Evolutionary conservation across 495 filamentous ascomycete genomes (phyloP).

Genomic region (Penicillium malachiteum): DNA sequence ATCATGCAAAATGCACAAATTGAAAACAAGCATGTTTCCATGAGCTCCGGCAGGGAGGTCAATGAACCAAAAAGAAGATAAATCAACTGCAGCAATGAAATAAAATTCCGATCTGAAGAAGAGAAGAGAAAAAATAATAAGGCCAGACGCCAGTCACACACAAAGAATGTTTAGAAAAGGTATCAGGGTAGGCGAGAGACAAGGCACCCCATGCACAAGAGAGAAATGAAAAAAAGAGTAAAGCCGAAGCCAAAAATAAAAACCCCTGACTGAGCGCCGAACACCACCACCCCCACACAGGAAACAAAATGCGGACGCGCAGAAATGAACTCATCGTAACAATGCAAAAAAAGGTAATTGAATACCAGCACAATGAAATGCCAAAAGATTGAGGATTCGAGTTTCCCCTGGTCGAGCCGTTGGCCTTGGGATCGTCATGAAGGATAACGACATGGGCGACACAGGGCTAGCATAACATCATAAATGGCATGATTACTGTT

Average conservation of each 20-base stretch:
- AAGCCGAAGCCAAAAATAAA: slow-evolving; percentile 19
- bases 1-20: slow-evolving; percentile 2
- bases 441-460: slow-evolving; percentile 20
- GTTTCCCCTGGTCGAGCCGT: slow-evolving; percentile 26
- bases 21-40: slow-evolving; percentile 4
- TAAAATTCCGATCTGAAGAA: slow-evolving; percentile 28
- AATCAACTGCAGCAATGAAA: slow-evolving; percentile 16
- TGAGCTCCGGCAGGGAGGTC: slow-evolving; percentile 1
- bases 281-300: slow-evolving; percentile 41
- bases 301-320: slow-evolving; percentile 40
- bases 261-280: slow-evolving; percentile 35
- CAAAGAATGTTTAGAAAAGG: slow-evolving; percentile 32
- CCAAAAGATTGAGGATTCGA: slow-evolving; percentile 44
- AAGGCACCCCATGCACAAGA: slow-evolving; percentile 30
- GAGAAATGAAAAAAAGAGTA: slow-evolving; percentile 22
- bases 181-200: slow-evolving; percentile 34
- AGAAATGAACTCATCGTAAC: slow-evolving; percentile 47
- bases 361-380: slow-evolving; percentile 48
- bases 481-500: slow-evolving; percentile 35
- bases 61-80: slow-evolving; percentile 13
- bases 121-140: slow-evolving; percentile 24
- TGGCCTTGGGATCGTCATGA: slow-evolving; percentile 31
- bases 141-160: slow-evolving; percentile 35
- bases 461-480: slow-evolving; percentile 32
- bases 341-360: slow-evolving; percentile 44